Evolutionary conservation across 305 asterid species (phyloP).

Genomic region (Euphrasia arctica): DNA sequence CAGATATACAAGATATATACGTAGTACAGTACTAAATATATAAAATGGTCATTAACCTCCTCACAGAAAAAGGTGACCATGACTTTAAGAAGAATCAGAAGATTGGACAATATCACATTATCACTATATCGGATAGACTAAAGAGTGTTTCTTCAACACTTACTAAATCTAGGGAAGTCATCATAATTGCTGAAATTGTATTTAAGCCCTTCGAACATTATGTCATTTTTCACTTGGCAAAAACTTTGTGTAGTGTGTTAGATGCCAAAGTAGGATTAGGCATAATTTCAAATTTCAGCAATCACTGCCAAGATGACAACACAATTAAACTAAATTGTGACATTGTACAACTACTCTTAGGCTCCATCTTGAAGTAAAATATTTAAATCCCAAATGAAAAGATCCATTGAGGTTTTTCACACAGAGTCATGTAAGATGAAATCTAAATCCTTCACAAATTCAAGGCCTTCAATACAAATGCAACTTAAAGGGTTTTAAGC

Average conservation of each 20-base stretch:
- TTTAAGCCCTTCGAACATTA: background rate
- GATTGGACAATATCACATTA: background rate
- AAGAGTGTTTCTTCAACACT: background rate
- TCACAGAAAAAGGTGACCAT: slow-evolving; percentile 1
- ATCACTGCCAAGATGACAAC: background rate
- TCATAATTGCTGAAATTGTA: background rate
- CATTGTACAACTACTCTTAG: background rate
- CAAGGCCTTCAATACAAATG: background rate
- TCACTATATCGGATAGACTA: background rate
- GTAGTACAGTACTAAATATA: background rate
- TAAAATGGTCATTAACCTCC: background rate
- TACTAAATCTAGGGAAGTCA: background rate
- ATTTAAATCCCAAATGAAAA: no score
- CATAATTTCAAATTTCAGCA: background rate
- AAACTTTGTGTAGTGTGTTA: background rate
- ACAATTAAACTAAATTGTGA: background rate
- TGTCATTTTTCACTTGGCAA: background rate
- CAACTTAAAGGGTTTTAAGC: background rate
- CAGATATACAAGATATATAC: background rate
- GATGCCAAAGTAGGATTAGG: background rate
- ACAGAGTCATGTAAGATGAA: no score
- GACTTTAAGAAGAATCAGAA: background rate
- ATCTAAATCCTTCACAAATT: background rate
- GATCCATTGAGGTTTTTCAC: no score
- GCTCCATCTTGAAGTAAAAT: background rate